Conservation (phyloP, 1,284 basidiomycete species). For the Puccinia horiana region DNA sequence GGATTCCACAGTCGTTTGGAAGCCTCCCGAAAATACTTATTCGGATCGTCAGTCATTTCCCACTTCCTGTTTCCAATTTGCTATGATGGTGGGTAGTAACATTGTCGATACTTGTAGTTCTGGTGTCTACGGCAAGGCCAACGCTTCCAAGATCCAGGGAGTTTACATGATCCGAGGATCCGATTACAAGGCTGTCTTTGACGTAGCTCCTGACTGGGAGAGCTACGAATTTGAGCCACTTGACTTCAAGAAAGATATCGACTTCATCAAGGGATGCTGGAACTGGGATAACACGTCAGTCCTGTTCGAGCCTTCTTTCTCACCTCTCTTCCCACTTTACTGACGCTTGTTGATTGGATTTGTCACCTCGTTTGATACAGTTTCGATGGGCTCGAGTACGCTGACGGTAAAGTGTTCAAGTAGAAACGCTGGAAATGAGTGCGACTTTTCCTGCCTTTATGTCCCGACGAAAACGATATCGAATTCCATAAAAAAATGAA, state of each 20-base stretch:
- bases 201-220: constrained; percentile 58
- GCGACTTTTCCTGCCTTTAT: neutral
- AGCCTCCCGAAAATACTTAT: constrained; percentile 58
- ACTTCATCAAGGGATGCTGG: constrained; percentile 59
- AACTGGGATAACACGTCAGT: constrained; percentile 58
- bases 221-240: constrained; percentile 56
- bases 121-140: constrained; percentile 58
- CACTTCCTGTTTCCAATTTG: neutral
- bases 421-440: neutral
- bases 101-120: constrained; percentile 48
- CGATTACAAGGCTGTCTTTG: constrained; percentile 56
- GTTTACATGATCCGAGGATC: constrained; percentile 57
- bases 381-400: constrained; percentile 47
- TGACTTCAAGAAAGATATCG: constrained; percentile 55
- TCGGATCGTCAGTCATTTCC: constrained; percentile 52
- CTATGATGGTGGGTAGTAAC: neutral
- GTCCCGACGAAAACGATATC: neutral
- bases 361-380: neutral
- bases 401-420: constrained; percentile 49
- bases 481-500: neutral
- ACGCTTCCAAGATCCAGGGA: constrained; percentile 57
- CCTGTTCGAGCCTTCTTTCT: constrained; percentile 51
- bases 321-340: neutral
- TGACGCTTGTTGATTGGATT: neutral
- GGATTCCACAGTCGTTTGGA: constrained; percentile 59